These are phyloP conservation scores for Fraxinus baroniana DNA, from an alignment of 305 asterid genomes.

Conservation along the genomic window DNA sequence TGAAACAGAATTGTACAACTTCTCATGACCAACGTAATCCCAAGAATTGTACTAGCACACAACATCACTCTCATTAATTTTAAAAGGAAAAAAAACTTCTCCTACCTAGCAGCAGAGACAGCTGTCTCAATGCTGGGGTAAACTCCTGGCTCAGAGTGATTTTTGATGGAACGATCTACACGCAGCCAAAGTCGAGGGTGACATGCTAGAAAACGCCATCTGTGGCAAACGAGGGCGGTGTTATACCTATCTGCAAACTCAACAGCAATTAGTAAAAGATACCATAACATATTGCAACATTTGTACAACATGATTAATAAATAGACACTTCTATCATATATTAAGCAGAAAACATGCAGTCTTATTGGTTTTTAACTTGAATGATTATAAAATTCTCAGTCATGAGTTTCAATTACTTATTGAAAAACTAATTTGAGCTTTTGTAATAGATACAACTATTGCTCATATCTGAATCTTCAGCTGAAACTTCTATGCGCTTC, in stretches of 20 bases:
- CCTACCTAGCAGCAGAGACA: conserved; percentile 79
- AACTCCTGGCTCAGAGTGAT: conserved; percentile 64
- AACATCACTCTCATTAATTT: neutral
- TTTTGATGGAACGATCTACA: conserved; percentile 77
- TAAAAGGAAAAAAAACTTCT: neutral
- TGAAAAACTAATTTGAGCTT: neutral
- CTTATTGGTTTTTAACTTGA: neutral
- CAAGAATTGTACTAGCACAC: conserved; percentile 18
- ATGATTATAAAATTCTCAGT: neutral
- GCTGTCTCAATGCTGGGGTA: conserved; percentile 83
- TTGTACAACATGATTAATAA: conserved; percentile 16
- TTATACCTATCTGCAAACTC: conserved; percentile 98
- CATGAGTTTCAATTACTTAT: neutral
- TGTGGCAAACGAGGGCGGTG: conserved; percentile 99
- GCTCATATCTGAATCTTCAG: neutral
- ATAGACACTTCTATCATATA: neutral
- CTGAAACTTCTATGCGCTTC: neutral
- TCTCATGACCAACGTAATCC: conserved; percentile 20
- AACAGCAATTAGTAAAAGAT: conserved; percentile 51
- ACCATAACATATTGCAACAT: conserved; percentile 19
- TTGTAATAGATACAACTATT: neutral
- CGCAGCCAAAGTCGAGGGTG: conserved; percentile 94
- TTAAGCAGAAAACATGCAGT: neutral
- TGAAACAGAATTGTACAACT: conserved; percentile 22
- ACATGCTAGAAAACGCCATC: conserved; percentile 96